A percentile compares a stretch with the other conserved stretches of the same genome.
These are phyloP conservation scores for Anethum foeniculum DNA, from an alignment of 140 eudicot genomes.

Conservation along the genomic window DNA sequence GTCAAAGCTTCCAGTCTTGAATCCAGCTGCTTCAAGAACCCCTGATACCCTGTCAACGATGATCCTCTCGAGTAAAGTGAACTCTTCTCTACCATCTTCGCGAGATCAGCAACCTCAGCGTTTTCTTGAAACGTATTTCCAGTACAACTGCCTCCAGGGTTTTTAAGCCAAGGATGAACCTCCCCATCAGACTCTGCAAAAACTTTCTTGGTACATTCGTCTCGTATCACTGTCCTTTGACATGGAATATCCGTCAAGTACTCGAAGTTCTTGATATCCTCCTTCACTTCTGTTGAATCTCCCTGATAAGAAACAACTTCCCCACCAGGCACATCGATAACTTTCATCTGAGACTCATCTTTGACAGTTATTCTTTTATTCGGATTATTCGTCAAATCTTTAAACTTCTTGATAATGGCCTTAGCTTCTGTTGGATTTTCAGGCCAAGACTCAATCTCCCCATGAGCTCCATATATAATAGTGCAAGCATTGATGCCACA, in stretches of 20 bases:
- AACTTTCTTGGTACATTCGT: background rate
- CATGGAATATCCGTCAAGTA: too few relatives aligned
- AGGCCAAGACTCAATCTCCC: constrained; percentile 21
- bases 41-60: background rate
- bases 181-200: background rate
- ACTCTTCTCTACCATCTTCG: background rate
- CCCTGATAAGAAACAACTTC: background rate
- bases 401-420: constrained; percentile 3
- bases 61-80: background rate
- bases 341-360: background rate
- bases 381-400: background rate
- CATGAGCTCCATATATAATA: background rate
- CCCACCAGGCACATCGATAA: background rate
- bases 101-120: background rate
- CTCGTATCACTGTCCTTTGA: background rate
- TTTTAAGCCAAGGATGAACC: background rate
- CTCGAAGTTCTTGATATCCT: background rate
- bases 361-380: background rate
- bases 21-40: background rate
- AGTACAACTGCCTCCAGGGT: background rate
- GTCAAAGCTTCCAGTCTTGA: constrained; percentile 6
- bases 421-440: background rate
- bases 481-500: constrained; percentile 22
- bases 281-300: background rate
- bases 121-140: background rate